These are phyloP conservation scores for Apophysomyces variabilis DNA, from an alignment of 371 early-diverging fungal species.

Conservation along the genomic window DNA sequence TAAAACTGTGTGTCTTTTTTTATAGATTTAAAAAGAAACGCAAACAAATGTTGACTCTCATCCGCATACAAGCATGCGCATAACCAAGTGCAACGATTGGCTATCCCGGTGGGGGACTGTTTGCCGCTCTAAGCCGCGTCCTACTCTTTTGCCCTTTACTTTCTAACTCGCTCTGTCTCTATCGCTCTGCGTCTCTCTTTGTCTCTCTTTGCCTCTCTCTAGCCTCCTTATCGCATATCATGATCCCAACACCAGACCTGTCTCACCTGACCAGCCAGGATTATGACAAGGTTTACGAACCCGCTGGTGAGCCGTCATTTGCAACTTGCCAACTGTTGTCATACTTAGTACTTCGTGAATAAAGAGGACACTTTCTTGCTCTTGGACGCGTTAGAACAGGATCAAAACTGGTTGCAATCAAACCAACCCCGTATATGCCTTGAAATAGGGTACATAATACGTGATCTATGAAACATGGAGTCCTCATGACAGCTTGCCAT, in stretches of 20 bases:
- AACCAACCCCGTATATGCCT: constrained; percentile 71
- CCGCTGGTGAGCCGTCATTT: constrained; percentile 67
- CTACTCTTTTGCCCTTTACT: neutral
- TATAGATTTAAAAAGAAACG: constrained; percentile 12
- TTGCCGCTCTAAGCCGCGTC: constrained; percentile 12
- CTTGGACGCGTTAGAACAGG: constrained; percentile 90
- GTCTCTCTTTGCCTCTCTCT: neutral
- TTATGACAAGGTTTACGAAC: constrained; percentile 83
- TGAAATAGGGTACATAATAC: constrained; percentile 77
- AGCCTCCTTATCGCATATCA: constrained; percentile 19
- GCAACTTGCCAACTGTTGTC: neutral
- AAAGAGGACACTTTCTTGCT: constrained; percentile 92
- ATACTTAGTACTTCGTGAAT: neutral
- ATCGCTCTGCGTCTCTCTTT: neutral
- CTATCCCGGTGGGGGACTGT: neutral
- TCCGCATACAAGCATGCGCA: constrained; percentile 9
- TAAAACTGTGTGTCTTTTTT: constrained; percentile 18
- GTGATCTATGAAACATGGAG: no score
- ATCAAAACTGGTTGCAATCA: constrained; percentile 55
- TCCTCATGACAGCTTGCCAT: neutral
- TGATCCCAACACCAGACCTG: constrained; percentile 80
- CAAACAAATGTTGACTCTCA: constrained; percentile 3
- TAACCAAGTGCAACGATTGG: neutral
- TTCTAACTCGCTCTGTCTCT: no score
- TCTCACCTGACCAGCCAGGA: constrained; percentile 70